Percentiles rank a stretch among this genome's conserved stretches.
Evolutionary conservation across 441 rosid species (phyloP).

Genomic region (Populus hybrid): DNA sequence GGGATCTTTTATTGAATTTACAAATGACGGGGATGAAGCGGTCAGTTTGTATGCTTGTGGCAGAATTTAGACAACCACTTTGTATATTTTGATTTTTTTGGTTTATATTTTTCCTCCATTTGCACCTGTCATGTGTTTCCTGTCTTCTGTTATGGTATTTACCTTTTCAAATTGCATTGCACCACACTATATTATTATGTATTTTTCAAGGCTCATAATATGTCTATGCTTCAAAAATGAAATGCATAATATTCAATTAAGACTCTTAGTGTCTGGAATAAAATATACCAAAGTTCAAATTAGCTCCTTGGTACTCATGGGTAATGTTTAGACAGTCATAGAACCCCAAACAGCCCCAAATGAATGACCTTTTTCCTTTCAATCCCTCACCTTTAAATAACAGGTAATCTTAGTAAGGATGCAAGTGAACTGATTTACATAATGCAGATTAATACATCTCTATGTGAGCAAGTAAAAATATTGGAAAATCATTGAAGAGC

Average conservation of each 20-base stretch:
- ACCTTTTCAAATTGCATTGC: neutral
- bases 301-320: neutral
- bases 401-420: neutral
- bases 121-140: neutral
- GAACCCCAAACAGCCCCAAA: neutral
- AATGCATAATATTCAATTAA: neutral
- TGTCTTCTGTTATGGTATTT: neutral
- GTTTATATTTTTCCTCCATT: neutral
- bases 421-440: neutral
- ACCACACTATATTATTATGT: neutral
- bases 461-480: neutral
- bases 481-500: neutral
- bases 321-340: neutral
- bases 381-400: neutral
- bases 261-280: neutral
- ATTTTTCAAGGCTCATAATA: neutral
- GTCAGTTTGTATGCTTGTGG: constrained; percentile 41
- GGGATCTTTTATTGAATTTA: constrained; percentile 94
- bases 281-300: neutral
- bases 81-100: neutral
- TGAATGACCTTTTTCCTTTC: neutral
- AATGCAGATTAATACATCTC: neutral
- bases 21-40: constrained; percentile 82
- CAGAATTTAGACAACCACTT: constrained; percentile 5
- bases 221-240: neutral